Percentiles rank a stretch among this genome's conserved stretches.
Conservation (phyloP, 1,139 yeast genomes). For the Waltiozyma solani region DNA sequence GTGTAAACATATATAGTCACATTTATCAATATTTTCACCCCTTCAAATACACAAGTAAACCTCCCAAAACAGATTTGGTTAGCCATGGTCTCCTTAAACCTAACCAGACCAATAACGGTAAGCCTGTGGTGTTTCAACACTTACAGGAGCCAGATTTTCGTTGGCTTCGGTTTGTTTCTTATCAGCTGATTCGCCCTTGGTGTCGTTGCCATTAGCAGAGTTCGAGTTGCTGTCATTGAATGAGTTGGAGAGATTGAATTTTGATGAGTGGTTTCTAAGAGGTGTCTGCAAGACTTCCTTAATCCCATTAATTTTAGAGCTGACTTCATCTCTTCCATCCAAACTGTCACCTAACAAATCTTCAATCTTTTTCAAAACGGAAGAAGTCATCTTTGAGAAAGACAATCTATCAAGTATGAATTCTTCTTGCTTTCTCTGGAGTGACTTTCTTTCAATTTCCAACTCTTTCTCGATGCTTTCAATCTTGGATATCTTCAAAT, state of each 20-base stretch:
- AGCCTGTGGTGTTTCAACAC: conserved; percentile 72
- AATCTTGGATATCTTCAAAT: conserved; percentile 63
- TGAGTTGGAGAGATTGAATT: neutral
- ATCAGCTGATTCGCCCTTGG: conserved; percentile 17
- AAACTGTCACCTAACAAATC: neutral
- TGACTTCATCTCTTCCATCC: conserved; percentile 2
- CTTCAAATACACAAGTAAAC: no score
- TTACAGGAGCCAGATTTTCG: conserved; percentile 52
- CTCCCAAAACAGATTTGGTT: no score
- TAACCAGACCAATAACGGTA: conserved; percentile 81
- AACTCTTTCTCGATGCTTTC: conserved; percentile 66
- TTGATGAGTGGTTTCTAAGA: conserved; percentile 21
- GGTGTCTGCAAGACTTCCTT: conserved; percentile 43
- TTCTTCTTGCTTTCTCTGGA: conserved; percentile 75
- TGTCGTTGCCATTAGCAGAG: neutral
- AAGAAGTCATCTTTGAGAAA: conserved; percentile 27
- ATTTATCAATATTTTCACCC: no score
- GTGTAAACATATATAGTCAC: no score
- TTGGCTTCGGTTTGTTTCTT: neutral
- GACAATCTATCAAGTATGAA: conserved; percentile 71
- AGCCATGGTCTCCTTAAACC: no score
- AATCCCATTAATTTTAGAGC: conserved; percentile 33
- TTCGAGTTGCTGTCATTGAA: neutral
- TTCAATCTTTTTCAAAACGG: conserved; percentile 12
- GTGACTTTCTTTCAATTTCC: conserved; percentile 66